Percentiles rank a stretch among this genome's conserved stretches.
Conservation (phyloP, 805 yeast genomes). For the Candida sakaeoensis region DNA sequence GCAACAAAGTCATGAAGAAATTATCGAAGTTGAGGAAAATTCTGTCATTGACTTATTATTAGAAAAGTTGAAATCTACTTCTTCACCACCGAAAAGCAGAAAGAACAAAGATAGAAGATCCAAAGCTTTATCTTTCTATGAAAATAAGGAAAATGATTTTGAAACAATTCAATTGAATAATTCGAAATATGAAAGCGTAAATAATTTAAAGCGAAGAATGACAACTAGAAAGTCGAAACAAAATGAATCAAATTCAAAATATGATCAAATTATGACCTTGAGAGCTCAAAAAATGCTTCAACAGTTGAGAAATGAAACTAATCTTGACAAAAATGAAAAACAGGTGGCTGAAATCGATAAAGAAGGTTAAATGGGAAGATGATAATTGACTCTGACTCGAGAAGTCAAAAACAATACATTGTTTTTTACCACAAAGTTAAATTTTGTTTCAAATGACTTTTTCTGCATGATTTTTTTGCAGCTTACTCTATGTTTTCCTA, state of each 20-base stretch:
- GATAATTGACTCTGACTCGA: too few relatives aligned
- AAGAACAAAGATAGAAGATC: constrained; percentile 22
- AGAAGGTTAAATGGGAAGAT: too few relatives aligned
- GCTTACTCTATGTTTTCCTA: too few relatives aligned
- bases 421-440: too few relatives aligned
- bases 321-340: constrained; percentile 2
- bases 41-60: constrained; percentile 29
- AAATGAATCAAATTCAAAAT: constrained; percentile 8
- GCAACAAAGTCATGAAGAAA: constrained; percentile 13
- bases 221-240: constrained; percentile 23
- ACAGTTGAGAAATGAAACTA: constrained; percentile 23
- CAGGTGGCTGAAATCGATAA: background rate
- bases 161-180: constrained; percentile 5
- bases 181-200: constrained; percentile 37
- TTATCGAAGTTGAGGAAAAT: constrained; percentile 13
- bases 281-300: constrained; percentile 41
- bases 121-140: constrained; percentile 33
- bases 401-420: constrained; percentile 1
- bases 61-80: constrained; percentile 29
- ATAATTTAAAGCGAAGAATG: constrained; percentile 32
- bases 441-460: too few relatives aligned
- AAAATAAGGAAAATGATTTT: constrained; percentile 12
- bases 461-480: too few relatives aligned
- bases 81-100: constrained; percentile 16
- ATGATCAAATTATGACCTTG: constrained; percentile 28